phyloP scores from a whole-genome alignment of 176 grass and related monocot species.

The Chloris gayana region DNA sequence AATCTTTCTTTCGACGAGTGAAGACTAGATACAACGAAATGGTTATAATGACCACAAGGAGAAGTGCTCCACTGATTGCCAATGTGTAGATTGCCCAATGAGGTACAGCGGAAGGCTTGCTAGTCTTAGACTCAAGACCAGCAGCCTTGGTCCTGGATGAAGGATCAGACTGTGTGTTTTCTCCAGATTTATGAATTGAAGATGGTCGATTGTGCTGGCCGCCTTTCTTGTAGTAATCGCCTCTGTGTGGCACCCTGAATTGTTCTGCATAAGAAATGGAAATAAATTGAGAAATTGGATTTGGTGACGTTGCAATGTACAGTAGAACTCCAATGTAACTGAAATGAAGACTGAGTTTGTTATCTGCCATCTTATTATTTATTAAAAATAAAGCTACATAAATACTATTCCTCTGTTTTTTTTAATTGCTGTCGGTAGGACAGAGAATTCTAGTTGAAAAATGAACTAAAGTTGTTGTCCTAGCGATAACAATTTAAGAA shows the following conservation, averaged over 20 bases:
- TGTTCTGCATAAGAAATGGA: slow-evolving; percentile 17
- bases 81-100: slow-evolving; percentile 30
- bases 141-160: neutral
- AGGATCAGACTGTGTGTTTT: neutral
- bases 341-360: neutral
- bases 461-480: no score
- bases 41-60: slow-evolving; percentile 32
- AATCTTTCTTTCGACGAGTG: slow-evolving; percentile 50
- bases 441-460: no score
- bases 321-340: neutral
- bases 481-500: no score
- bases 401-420: neutral
- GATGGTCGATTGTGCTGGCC: neutral
- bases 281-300: neutral
- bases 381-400: neutral
- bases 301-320: neutral
- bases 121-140: neutral
- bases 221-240: slow-evolving; percentile 13
- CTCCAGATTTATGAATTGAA: neutral
- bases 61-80: slow-evolving; percentile 42
- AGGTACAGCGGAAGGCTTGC: neutral
- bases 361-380: neutral
- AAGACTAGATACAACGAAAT: slow-evolving; percentile 41
- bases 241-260: slow-evolving; percentile 9
- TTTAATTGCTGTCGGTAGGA: no score